These are phyloP conservation scores for Vigna reflexopilosa DNA, from an alignment of 306 rosid genomes.

Conservation along the genomic window DNA sequence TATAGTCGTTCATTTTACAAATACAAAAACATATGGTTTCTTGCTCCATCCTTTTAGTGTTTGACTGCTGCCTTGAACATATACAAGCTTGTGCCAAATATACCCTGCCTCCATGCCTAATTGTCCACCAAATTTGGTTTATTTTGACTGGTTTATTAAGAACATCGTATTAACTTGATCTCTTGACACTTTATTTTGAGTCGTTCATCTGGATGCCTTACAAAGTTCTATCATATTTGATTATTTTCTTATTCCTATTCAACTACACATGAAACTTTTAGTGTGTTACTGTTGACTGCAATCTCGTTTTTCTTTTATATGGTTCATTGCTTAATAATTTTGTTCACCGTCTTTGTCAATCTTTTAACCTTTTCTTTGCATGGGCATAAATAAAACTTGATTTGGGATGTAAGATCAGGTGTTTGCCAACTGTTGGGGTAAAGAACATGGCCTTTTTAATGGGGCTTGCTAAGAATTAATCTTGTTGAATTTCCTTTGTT, in stretches of 20 bases:
- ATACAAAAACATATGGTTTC: conserved; percentile 16
- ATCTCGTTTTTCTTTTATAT: too few species aligned
- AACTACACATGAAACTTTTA: conserved; percentile 13
- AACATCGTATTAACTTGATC: not conserved
- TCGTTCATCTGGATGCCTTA: conserved; percentile 6
- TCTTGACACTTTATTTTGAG: not conserved
- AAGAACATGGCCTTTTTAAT: conserved; percentile 10
- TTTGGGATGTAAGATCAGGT: conserved; percentile 12
- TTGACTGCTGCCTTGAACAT: conserved; percentile 25
- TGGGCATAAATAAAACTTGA: not conserved
- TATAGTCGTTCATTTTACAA: conserved; percentile 14
- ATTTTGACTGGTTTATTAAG: not conserved
- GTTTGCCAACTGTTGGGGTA: conserved; percentile 9
- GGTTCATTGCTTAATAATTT: too few species aligned
- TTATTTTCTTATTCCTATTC: conserved; percentile 12
- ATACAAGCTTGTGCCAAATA: conserved; percentile 29
- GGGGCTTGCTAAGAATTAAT: not conserved
- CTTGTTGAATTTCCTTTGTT: conserved; percentile 29
- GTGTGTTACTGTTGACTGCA: not conserved
- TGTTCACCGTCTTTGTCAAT: not conserved
- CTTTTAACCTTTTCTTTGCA: not conserved
- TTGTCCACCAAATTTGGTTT: conserved; percentile 5
- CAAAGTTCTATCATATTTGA: not conserved
- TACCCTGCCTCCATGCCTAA: conserved; percentile 1
- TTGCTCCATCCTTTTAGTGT: conserved; percentile 5